phyloP scores from a whole-genome alignment of 2,329 filamentous ascomycete species.

The Penicillium aurantiogriseum region DNA sequence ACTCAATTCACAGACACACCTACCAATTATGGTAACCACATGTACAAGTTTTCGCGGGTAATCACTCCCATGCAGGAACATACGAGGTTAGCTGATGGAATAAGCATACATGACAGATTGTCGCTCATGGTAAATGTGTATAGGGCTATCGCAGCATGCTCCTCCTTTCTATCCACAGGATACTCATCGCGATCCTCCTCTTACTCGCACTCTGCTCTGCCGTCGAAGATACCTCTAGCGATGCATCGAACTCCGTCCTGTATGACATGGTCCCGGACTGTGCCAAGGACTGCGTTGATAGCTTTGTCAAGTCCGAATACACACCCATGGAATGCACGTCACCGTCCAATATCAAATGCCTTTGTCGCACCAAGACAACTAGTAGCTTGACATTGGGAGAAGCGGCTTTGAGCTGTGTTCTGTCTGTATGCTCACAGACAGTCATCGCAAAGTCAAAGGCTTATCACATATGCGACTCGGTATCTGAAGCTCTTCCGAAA shows the following conservation, averaged over 20 bases:
- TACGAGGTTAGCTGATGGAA: slow-evolving; percentile 18
- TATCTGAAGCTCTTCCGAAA: slow-evolving; percentile 33
- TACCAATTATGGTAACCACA: slow-evolving; percentile 27
- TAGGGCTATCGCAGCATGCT: slow-evolving; percentile 38
- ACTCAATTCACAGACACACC: neutral
- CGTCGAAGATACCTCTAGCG: slow-evolving; percentile 14
- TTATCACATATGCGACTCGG: slow-evolving; percentile 56
- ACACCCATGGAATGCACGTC: slow-evolving; percentile 39
- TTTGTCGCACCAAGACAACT: slow-evolving; percentile 60
- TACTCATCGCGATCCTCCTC: slow-evolving; percentile 26
- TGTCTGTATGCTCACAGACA: slow-evolving; percentile 54
- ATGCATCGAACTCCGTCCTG: slow-evolving; percentile 29
- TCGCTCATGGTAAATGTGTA: slow-evolving; percentile 18
- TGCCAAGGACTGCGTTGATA: slow-evolving; percentile 60
- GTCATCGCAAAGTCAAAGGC: slow-evolving; percentile 48
- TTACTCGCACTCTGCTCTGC: slow-evolving; percentile 25
- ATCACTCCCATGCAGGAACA: slow-evolving; percentile 19
- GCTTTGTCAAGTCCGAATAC: slow-evolving; percentile 63
- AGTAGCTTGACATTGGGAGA: slow-evolving; percentile 70
- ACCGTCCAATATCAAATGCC: slow-evolving; percentile 57
- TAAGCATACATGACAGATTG: neutral
- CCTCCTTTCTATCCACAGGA: slow-evolving; percentile 28
- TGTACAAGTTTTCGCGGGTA: slow-evolving; percentile 27
- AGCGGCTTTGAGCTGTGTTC: slow-evolving; percentile 66
- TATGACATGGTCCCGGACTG: slow-evolving; percentile 56